Percentiles rank a stretch among this genome's conserved stretches.
These are phyloP conservation scores for Corylus americana DNA, from an alignment of 306 rosid genomes.

Conservation along the genomic window DNA sequence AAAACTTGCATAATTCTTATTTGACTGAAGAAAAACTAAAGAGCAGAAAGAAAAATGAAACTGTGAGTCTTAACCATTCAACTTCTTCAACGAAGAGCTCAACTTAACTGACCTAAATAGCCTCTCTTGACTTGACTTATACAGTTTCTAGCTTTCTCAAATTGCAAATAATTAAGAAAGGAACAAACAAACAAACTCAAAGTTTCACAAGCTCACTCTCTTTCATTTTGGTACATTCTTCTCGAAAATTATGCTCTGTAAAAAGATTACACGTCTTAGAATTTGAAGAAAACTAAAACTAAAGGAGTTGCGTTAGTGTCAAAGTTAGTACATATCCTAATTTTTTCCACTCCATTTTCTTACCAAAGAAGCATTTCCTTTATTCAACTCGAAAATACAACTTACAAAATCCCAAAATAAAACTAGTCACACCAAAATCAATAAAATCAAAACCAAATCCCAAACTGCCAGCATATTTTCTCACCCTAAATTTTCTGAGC, in stretches of 20 bases:
- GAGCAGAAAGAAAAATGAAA: no score
- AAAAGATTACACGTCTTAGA: no score
- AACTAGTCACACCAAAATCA: neutral
- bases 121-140: neutral
- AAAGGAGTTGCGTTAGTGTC: neutral
- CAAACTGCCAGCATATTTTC: neutral
- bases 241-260: neutral
- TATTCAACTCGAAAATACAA: neutral
- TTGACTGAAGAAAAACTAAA: no score
- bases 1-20: no score
- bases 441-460: neutral
- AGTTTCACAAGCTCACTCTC: neutral
- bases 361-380: neutral
- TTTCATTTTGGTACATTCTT: neutral
- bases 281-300: neutral
- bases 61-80: no score
- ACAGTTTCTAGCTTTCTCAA: neutral
- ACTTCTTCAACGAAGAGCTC: neutral
- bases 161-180: neutral
- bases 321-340: neutral
- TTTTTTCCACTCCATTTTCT: neutral
- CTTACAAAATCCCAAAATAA: neutral
- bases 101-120: neutral
- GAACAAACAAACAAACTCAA: neutral
- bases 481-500: neutral